A percentile compares a stretch with the other conserved stretches of the same genome.
Conservation (phyloP, 129 eudicot genomes). For the Glebionis coronaria region DNA sequence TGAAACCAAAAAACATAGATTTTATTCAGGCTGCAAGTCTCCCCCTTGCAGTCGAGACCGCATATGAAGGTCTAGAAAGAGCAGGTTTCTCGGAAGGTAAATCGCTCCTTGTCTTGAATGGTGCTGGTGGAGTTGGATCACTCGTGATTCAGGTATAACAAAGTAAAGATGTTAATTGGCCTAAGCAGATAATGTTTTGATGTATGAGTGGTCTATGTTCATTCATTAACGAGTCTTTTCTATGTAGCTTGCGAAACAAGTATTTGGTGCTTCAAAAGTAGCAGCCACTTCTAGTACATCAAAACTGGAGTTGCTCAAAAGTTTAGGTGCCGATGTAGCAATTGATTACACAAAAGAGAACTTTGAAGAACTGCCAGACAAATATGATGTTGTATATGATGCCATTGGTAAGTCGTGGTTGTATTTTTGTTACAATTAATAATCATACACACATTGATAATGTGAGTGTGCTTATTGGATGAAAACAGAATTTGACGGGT, state of each 20-base stretch:
- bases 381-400: slow-evolving; percentile 41
- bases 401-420: slow-evolving; percentile 30
- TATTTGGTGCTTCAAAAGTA: slow-evolving; percentile 38
- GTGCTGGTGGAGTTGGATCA: slow-evolving; percentile 44
- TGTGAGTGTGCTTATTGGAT: background rate
- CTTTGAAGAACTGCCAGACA: slow-evolving; percentile 40
- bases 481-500: background rate
- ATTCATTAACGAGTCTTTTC: slow-evolving; percentile 11
- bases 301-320: slow-evolving; percentile 35
- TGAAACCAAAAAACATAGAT: slow-evolving; percentile 34
- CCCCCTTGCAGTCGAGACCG: slow-evolving; percentile 44
- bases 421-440: slow-evolving; percentile 5
- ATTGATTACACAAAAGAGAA: slow-evolving; percentile 43
- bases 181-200: background rate
- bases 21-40: slow-evolving; percentile 41
- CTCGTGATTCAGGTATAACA: slow-evolving; percentile 40
- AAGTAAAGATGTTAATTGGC: background rate
- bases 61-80: slow-evolving; percentile 39
- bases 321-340: slow-evolving; percentile 44
- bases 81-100: slow-evolving; percentile 33
- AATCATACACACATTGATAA: slow-evolving; percentile 5
- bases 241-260: slow-evolving; percentile 38
- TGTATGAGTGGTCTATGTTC: slow-evolving; percentile 6
- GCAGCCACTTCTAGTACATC: slow-evolving; percentile 40
- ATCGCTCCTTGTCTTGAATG: slow-evolving; percentile 36